phyloP scores from a whole-genome alignment of 2,329 filamentous ascomycete species.

The Knoxdaviesia capensis region DNA sequence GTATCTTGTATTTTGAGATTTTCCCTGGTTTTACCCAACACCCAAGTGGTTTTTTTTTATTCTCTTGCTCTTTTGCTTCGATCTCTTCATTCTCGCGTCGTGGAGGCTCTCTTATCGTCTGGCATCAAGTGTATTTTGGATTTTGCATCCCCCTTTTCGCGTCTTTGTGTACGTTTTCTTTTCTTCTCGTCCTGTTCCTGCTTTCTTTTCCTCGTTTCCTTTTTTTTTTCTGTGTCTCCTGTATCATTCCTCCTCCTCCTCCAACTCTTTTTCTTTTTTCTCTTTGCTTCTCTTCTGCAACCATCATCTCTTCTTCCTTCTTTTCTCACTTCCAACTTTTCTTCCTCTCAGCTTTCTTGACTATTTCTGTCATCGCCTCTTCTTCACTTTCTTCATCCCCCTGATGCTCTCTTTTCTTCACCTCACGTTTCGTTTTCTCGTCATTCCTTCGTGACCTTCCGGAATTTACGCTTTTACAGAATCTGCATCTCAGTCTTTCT shows the following conservation, averaged over 20 bases:
- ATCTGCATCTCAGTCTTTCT: constrained; percentile 8
- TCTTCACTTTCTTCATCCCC: neutral
- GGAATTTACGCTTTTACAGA: constrained; percentile 5
- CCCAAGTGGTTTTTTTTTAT: too few relatives aligned
- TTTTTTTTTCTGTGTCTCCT: neutral
- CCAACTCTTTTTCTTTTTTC: neutral
- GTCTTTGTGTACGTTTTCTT: neutral
- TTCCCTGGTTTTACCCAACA: too few relatives aligned
- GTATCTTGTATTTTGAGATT: too few relatives aligned
- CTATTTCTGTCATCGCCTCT: too few relatives aligned
- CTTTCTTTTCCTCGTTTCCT: neutral
- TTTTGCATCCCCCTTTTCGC: neutral
- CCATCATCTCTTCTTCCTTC: neutral
- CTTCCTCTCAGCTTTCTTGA: too few relatives aligned
- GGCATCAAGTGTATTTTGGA: neutral
- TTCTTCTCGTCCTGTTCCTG: neutral
- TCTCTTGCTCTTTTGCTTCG: too few relatives aligned
- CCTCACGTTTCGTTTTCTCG: neutral
- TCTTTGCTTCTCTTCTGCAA: neutral
- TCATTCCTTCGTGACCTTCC: too few relatives aligned
- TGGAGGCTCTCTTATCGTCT: too few relatives aligned
- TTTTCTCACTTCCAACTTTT: too few relatives aligned
- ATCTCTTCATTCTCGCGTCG: too few relatives aligned
- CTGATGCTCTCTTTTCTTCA: neutral
- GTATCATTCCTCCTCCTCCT: neutral